Evolutionary conservation across 2,329 filamentous ascomycete species (phyloP).

Genomic region (Biscogniauxia sp.): DNA sequence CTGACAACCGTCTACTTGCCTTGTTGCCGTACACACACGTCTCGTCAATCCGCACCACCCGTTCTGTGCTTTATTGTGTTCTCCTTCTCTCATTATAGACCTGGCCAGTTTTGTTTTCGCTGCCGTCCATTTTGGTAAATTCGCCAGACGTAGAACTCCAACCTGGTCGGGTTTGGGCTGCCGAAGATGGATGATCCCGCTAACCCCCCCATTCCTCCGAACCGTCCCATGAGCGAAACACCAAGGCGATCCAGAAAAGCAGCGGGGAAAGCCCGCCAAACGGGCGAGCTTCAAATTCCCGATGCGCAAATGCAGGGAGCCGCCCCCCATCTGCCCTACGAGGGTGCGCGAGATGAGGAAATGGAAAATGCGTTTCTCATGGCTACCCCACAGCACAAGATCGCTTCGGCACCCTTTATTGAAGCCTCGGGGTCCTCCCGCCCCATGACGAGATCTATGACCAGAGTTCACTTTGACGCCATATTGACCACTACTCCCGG

Average conservation of each 20-base stretch:
- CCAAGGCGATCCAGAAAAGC: neutral
- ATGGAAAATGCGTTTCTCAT: constrained; percentile 6
- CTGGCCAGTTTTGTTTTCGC: neutral
- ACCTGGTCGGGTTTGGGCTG: neutral
- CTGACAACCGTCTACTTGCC: neutral
- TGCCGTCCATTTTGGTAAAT: neutral
- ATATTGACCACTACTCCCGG: neutral
- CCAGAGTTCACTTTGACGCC: neutral
- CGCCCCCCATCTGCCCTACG: neutral
- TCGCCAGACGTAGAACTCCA: neutral
- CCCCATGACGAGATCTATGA: constrained; percentile 19
- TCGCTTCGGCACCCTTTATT: neutral
- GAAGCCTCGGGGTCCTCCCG: constrained; percentile 1
- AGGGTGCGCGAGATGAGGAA: constrained; percentile 1
- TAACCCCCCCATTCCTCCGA: neutral
- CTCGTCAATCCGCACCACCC: neutral
- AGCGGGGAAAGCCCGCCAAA: constrained; percentile 3
- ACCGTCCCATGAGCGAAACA: neutral
- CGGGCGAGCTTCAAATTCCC: neutral
- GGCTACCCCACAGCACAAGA: constrained; percentile 6
- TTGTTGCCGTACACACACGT: neutral
- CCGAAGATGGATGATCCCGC: neutral
- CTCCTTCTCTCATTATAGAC: neutral
- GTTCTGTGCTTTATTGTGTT: neutral
- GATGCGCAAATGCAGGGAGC: neutral